These are phyloP conservation scores for Penicillium concentricum DNA, from an alignment of 2,329 filamentous ascomycete species.

Conservation along the genomic window DNA sequence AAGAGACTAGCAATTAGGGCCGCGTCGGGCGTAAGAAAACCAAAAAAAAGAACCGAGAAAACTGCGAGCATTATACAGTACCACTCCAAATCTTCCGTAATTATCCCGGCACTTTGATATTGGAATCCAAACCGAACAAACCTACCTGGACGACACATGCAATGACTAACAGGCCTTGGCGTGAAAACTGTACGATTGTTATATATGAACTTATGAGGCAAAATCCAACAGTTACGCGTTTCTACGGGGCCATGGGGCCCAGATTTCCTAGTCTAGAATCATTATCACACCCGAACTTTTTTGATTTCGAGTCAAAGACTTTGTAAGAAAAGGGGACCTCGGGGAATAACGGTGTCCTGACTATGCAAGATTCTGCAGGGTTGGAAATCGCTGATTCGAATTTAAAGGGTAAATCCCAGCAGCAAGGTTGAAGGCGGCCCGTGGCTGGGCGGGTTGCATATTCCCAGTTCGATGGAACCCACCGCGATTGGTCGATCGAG, in stretches of 20 bases:
- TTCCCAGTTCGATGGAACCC: slow-evolving; percentile 32
- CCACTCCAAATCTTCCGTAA: neutral
- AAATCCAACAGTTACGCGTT: slow-evolving; percentile 15
- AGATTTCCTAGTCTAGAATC: slow-evolving; percentile 8
- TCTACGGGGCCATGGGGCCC: slow-evolving; percentile 19
- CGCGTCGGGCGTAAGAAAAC: neutral
- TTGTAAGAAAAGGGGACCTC: neutral
- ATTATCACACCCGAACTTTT: slow-evolving; percentile 1
- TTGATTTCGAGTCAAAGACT: neutral
- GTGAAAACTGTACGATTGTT: neutral
- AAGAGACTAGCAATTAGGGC: slow-evolving; percentile 2
- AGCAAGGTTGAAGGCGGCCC: slow-evolving; percentile 18
- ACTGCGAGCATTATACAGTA: neutral
- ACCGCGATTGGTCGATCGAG: slow-evolving; percentile 28
- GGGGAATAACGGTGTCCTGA: neutral
- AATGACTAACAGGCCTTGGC: neutral
- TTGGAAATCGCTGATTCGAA: neutral
- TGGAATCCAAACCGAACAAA: neutral
- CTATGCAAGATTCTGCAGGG: neutral
- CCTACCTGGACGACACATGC: neutral
- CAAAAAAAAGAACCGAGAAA: neutral
- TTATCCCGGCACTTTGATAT: neutral
- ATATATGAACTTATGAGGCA: neutral
- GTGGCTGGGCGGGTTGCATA: slow-evolving; percentile 19
- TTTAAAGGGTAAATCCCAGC: slow-evolving; percentile 8